Conservation (phyloP, 176 grass and related monocot species). For the Lolium rigidum region DNA sequence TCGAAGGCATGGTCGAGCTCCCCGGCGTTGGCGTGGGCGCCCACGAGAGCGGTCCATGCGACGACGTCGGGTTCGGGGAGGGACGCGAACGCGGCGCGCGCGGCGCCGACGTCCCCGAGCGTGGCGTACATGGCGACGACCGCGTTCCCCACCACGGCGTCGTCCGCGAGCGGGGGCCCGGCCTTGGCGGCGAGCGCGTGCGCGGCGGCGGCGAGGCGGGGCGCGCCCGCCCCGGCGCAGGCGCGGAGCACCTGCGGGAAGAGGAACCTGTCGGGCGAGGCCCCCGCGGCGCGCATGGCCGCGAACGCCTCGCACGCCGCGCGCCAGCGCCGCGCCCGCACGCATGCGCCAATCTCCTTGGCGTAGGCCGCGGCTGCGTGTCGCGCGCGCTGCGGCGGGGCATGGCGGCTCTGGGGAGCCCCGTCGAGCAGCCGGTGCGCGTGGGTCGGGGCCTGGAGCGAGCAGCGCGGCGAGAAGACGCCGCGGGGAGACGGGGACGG, state of each 20-base stretch:
- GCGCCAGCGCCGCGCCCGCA: constrained; percentile 53
- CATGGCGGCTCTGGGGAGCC: constrained; percentile 29
- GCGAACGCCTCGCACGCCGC: constrained; percentile 54
- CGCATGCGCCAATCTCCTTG: constrained; percentile 49
- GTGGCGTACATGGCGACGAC: constrained; percentile 67
- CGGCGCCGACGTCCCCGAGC: constrained; percentile 53
- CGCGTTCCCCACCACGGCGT: constrained; percentile 65
- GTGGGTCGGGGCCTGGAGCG: constrained; percentile 24
- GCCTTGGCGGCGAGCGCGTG: constrained; percentile 57
- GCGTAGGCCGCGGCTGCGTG: constrained; percentile 44
- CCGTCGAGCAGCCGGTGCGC: constrained; percentile 36
- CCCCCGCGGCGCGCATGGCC: constrained; percentile 52
- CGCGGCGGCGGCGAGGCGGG: constrained; percentile 42
- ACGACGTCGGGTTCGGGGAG: constrained; percentile 68
- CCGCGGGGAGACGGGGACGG: neutral
- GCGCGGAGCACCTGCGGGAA: constrained; percentile 73
- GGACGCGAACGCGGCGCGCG: constrained; percentile 52
- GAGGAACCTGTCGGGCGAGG: constrained; percentile 65
- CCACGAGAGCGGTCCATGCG: constrained; percentile 64
- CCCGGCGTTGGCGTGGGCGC: constrained; percentile 59
- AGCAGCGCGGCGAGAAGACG: constrained; percentile 32
- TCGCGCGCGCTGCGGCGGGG: constrained; percentile 21
- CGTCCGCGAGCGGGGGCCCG: constrained; percentile 23
- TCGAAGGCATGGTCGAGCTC: constrained; percentile 50
- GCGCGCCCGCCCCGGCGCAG: constrained; percentile 50